Percentiles rank a stretch among this genome's conserved stretches.
phyloP scores from a whole-genome alignment of 2,329 filamentous ascomycete genomes.

The Aaosphaeria pasadenensis region DNA sequence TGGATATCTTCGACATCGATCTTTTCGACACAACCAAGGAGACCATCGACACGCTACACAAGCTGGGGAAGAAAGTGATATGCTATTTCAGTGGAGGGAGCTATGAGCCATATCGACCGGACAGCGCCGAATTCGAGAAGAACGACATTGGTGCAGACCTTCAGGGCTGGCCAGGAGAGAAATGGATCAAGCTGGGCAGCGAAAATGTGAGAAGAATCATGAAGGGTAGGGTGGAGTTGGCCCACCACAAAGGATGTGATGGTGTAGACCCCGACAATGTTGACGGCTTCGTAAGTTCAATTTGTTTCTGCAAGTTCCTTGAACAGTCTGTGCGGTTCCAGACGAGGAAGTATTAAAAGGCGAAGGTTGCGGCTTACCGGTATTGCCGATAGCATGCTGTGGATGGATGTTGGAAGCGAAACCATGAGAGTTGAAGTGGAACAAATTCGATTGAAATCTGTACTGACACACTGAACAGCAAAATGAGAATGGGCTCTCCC shows the following conservation, averaged over 20 bases:
- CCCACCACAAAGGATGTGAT: slow-evolving; percentile 61
- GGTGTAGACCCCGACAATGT: slow-evolving; percentile 71
- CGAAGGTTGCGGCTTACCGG: not conserved
- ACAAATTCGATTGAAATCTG: too few species aligned
- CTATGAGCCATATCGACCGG: slow-evolving; percentile 62
- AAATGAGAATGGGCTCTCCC: slow-evolving; percentile 60
- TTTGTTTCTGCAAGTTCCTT: not conserved
- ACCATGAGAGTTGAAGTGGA: too few species aligned
- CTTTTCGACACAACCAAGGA: slow-evolving; percentile 52
- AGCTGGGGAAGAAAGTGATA: slow-evolving; percentile 58
- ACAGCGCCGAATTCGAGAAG: slow-evolving; percentile 53
- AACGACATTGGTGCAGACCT: slow-evolving; percentile 58
- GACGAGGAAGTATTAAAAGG: not conserved
- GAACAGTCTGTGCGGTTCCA: not conserved
- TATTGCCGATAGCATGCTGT: not conserved
- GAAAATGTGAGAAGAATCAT: slow-evolving; percentile 63
- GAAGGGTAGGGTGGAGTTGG: slow-evolving; percentile 57
- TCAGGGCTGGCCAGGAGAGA: slow-evolving; percentile 64
- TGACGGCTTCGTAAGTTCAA: slow-evolving; percentile 56
- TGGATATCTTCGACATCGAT: slow-evolving; percentile 61
- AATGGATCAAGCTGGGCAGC: slow-evolving; percentile 62
- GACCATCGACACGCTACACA: slow-evolving; percentile 49
- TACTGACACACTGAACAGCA: slow-evolving; percentile 16
- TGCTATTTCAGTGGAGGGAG: slow-evolving; percentile 75
- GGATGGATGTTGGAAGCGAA: too few species aligned